These are phyloP conservation scores for Candida verbasci DNA, from an alignment of 805 yeast species.

Conservation along the genomic window DNA sequence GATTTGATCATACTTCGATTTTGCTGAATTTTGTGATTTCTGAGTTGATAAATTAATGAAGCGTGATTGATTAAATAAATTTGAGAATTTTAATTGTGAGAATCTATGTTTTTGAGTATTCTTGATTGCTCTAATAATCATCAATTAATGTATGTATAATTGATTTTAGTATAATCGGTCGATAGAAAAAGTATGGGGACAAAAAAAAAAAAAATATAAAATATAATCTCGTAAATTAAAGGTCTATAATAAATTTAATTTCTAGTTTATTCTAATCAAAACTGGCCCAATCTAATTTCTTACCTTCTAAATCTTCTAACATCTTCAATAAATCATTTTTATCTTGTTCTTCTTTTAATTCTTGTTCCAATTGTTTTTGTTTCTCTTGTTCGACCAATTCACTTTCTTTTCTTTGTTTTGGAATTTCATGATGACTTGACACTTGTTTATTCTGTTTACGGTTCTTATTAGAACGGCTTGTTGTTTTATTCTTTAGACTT, in stretches of 20 bases:
- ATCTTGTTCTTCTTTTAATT: slow-evolving; percentile 6
- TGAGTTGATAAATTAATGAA: not conserved
- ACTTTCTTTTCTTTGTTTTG: slow-evolving; percentile 1
- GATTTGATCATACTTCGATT: not conserved
- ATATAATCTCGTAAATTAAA: no score
- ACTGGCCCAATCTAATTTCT: slow-evolving; percentile 9
- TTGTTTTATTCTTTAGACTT: not conserved
- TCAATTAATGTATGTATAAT: not conserved
- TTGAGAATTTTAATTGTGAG: not conserved
- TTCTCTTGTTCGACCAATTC: not conserved
- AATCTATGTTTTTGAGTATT: not conserved
- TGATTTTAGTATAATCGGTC: not conserved
- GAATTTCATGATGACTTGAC: not conserved
- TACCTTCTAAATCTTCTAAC: slow-evolving; percentile 5
- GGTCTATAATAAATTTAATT: no score
- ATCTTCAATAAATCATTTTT: slow-evolving; percentile 6
- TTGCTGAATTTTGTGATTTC: not conserved
- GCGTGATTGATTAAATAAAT: not conserved
- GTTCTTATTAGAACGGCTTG: no score
- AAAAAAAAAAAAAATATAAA: not conserved
- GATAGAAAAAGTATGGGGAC: no score
- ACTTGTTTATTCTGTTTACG: not conserved
- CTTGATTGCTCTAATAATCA: not conserved
- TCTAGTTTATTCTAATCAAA: slow-evolving; percentile 2
- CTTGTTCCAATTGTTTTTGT: slow-evolving; percentile 1